A percentile compares a stretch with the other conserved stretches of the same genome.
Evolutionary conservation across 2,329 filamentous ascomycete species (phyloP).

Genomic region (Aspergillus terreus): DNA sequence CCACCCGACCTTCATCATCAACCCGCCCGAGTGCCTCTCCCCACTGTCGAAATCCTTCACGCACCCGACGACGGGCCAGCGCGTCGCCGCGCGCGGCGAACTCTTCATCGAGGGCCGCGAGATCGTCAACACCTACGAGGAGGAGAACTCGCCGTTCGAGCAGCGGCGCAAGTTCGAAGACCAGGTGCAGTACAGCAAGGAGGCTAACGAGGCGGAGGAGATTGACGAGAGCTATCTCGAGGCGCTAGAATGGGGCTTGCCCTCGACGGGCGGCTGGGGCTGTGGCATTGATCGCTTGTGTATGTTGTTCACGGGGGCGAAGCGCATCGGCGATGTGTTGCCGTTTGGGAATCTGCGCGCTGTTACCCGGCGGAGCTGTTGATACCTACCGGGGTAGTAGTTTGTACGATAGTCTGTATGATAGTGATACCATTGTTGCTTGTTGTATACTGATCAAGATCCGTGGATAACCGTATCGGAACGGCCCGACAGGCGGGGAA

Average conservation of each 20-base stretch:
- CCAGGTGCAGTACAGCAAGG: constrained; percentile 48
- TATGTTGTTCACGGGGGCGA: constrained; percentile 80
- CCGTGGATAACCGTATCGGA: constrained; percentile 15
- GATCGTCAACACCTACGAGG: constrained; percentile 95
- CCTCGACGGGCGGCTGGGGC: constrained; percentile 96
- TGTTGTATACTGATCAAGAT: background rate
- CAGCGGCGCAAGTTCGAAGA: constrained; percentile 78
- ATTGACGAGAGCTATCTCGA: constrained; percentile 79
- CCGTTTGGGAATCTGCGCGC: constrained; percentile 77
- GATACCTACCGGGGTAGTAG: background rate
- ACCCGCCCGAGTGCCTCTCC: constrained; percentile 87
- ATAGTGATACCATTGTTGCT: background rate
- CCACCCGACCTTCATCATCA: constrained; percentile 76
- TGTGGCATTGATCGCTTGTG: constrained; percentile 86
- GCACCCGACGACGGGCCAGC: constrained; percentile 65
- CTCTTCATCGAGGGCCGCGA: constrained; percentile 78
- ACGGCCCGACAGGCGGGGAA: constrained; percentile 27
- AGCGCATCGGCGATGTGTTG: constrained; percentile 79
- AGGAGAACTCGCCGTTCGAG: constrained; percentile 88
- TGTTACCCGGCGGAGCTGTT: constrained; percentile 31
- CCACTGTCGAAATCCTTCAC: constrained; percentile 84
- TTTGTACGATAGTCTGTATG: constrained; percentile 5
- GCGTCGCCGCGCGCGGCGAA: constrained; percentile 77
- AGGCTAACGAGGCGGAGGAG: constrained; percentile 47
- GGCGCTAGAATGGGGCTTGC: constrained; percentile 81